These are phyloP conservation scores for Metschnikowia aberdeeniae DNA, from an alignment of 805 yeast species.

Conservation along the genomic window DNA sequence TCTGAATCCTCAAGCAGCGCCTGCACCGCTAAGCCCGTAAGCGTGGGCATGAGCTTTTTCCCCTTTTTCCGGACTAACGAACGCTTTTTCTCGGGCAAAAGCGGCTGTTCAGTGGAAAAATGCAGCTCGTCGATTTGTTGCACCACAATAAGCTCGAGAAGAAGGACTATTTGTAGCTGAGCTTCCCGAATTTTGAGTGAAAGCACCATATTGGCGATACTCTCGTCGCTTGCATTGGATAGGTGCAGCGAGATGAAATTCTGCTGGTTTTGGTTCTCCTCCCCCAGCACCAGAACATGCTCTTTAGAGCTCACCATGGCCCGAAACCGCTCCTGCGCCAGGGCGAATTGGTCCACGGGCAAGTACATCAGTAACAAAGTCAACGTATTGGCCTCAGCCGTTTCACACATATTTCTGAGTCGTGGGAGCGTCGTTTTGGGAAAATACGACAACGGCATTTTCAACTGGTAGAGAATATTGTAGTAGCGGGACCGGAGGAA, in stretches of 20 bases:
- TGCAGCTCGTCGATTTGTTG: constrained; percentile 33
- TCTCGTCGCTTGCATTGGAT: constrained; percentile 12
- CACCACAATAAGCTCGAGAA: constrained; percentile 42
- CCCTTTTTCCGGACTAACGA: constrained; percentile 21
- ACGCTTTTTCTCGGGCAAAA: constrained; percentile 12
- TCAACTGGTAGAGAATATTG: constrained; percentile 34
- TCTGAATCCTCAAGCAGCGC: constrained; percentile 3
- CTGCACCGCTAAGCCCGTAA: constrained; percentile 37
- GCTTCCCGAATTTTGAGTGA: constrained; percentile 53
- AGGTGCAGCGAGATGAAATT: not conserved
- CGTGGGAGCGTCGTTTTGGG: constrained; percentile 50
- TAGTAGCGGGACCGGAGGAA: constrained; percentile 34
- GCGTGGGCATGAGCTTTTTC: constrained; percentile 36
- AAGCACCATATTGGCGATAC: constrained; percentile 26
- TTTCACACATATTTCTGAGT: constrained; percentile 39
- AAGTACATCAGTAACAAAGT: constrained; percentile 29
- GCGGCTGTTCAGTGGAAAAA: constrained; percentile 21
- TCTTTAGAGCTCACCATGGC: not conserved
- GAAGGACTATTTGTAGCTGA: constrained; percentile 48
- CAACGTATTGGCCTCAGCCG: constrained; percentile 17
- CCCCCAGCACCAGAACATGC: not conserved
- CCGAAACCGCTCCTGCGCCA: constrained; percentile 1
- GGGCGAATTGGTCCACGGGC: constrained; percentile 23
- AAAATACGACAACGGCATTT: constrained; percentile 39
- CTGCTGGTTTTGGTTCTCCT: constrained; percentile 1